Evolutionary conservation across 192 early-diverging fungal species (phyloP).

Genomic region (Backusella circina): DNA sequence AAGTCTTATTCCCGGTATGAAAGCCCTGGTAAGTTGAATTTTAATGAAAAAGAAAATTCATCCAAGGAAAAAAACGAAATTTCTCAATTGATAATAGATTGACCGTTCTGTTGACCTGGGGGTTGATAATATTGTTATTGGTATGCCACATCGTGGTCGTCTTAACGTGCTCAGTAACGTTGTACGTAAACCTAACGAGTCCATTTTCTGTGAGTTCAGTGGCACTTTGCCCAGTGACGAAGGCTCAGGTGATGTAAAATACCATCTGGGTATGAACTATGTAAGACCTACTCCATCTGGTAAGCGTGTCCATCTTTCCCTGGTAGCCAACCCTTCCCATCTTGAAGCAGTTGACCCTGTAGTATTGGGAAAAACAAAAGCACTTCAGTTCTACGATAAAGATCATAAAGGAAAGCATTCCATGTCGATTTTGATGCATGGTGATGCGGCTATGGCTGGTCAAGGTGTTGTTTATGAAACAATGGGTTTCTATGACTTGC

Average conservation of each 20-base stretch:
- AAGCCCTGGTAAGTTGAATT: slow-evolving; percentile 80
- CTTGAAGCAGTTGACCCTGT: slow-evolving; percentile 98
- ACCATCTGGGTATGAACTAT: slow-evolving; percentile 93
- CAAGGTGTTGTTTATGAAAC: slow-evolving; percentile 98
- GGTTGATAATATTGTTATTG: slow-evolving; percentile 92
- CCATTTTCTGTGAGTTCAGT: slow-evolving; percentile 97
- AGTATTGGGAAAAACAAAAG: slow-evolving; percentile 96
- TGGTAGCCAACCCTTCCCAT: slow-evolving; percentile 98
- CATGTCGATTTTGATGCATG: slow-evolving; percentile 92
- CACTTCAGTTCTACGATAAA: slow-evolving; percentile 89
- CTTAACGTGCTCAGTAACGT: slow-evolving; percentile 98
- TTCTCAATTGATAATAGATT: slow-evolving; percentile 51
- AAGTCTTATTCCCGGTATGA: slow-evolving; percentile 95
- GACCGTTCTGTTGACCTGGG: slow-evolving; percentile 93
- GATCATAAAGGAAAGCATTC: slow-evolving; percentile 77
- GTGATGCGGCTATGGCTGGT: slow-evolving; percentile 96
- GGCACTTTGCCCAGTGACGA: slow-evolving; percentile 86
- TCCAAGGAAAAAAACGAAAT: background rate
- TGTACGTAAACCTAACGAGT: slow-evolving; percentile 96
- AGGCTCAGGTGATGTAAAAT: slow-evolving; percentile 95
- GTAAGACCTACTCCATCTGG: slow-evolving; percentile 93
- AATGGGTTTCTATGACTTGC: slow-evolving; percentile 89
- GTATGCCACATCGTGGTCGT: slow-evolving; percentile 98
- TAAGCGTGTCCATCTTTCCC: slow-evolving; percentile 93
- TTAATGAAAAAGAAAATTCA: background rate